These are phyloP conservation scores for Mortierella polycephala DNA, from an alignment of 371 early-diverging fungal genomes.

Conservation along the genomic window DNA sequence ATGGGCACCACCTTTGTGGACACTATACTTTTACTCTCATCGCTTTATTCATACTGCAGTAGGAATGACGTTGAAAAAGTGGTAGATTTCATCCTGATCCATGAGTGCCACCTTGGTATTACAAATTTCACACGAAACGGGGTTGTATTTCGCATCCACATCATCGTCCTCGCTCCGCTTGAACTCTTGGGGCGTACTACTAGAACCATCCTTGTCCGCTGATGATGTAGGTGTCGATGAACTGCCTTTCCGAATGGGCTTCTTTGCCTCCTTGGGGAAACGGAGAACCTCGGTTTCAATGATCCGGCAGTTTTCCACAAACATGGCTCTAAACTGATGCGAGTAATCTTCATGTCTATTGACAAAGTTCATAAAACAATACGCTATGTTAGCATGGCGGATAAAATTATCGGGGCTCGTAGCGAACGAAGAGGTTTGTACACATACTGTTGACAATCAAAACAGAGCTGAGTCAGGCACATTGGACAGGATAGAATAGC, in stretches of 20 bases:
- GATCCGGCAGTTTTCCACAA: conserved; percentile 71
- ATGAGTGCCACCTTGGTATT: conserved; percentile 73
- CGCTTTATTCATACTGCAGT: conserved; percentile 31
- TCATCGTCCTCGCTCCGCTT: conserved; percentile 27
- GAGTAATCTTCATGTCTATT: conserved; percentile 66
- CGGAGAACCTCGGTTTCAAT: conserved; percentile 48
- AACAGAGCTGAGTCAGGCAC: conserved; percentile 73
- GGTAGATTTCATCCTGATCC: conserved; percentile 76
- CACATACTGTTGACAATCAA: conserved; percentile 73
- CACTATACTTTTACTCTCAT: background rate
- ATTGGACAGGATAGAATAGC: conserved; percentile 75
- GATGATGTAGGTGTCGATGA: background rate
- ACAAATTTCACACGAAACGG: conserved; percentile 71
- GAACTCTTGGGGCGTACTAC: conserved; percentile 16
- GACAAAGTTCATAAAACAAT: background rate
- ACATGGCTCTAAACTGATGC: conserved; percentile 79
- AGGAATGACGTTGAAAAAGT: conserved; percentile 75
- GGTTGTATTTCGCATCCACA: conserved; percentile 60
- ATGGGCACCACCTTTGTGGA: too few species aligned
- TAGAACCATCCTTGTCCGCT: background rate
- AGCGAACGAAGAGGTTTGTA: background rate
- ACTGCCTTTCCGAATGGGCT: conserved; percentile 2
- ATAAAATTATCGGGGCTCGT: background rate
- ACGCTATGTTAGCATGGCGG: too few species aligned
- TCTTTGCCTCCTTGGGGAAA: conserved; percentile 40